Base-by-base conservation (phyloP, 164 flowering plant species). In the Echeveria elegans region DNA sequence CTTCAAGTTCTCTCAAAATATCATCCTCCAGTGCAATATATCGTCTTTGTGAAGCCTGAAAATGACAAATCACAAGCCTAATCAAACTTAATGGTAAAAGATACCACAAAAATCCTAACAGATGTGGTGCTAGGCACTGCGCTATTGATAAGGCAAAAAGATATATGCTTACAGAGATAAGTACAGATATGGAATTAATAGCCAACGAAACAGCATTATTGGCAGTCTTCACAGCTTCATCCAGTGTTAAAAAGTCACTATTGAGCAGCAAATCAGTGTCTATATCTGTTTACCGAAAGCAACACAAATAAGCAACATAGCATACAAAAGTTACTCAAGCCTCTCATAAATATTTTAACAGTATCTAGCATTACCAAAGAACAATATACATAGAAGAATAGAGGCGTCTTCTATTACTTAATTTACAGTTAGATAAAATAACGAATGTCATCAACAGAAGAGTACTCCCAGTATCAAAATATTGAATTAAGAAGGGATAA, bases 151-250 rank as follows among this genome's bases (percentile, higher is more conserved):
- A 68, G 41, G 14, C 41, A 10, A 14, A 56, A 28, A 21, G 50
- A 65, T 1, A 21, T 23, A 18, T 66, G 74, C 98, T 85, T 82
- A 94, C 98, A 66, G 85, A 84, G 67, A 74, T 37, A 43, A 94
- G 83, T 73, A 82, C 72, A 32, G 85, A 80, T 56, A 89, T 76
- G 67, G 91, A 77, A 77, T 85, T 85, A 66, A 88, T 74, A 31
- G 93, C 88, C 78, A 86, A 70, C 58, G 82, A 68, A 75, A 86
- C 89, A 77, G 93, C 97, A 81, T 77, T 84, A 72, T 89, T 83
- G 66, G 93, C 90, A 78, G 85, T 83, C 76, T 71, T 83, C 70
- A 91, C 61, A 70, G 98, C 98, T 77, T 94, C 97, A 71, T 89
- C 91, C 40, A 94, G 78, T 65, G 98, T 94, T 21, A 94, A 83